phyloP scores from a whole-genome alignment of 1,284 basidiomycete species.

The Rhizoctonia solani region DNA sequence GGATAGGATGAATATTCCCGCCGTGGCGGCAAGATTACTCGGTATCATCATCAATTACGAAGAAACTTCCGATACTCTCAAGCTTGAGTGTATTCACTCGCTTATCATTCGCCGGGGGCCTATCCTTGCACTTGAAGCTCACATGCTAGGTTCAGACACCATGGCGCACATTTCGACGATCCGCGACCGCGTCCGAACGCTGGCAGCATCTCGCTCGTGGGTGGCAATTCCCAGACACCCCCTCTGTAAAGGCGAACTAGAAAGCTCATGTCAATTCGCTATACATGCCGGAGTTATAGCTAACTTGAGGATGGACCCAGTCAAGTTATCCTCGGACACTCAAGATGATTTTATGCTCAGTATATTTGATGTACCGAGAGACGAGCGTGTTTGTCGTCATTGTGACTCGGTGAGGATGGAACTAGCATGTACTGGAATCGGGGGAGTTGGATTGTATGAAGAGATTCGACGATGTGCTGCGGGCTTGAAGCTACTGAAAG shows the following conservation, averaged over 20 bases:
- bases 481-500: neutral
- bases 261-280: neutral
- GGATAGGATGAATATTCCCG: neutral
- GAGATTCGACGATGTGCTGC: neutral
- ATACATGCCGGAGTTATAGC: neutral
- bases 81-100: neutral
- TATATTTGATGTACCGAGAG: neutral
- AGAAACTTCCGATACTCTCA: neutral
- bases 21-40: neutral
- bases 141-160: neutral
- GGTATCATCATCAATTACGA: neutral
- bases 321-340: no score
- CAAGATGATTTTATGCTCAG: neutral
- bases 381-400: neutral
- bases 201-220: neutral
- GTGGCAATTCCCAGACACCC: neutral
- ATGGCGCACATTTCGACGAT: neutral
- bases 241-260: neutral
- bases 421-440: neutral
- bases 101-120: neutral
- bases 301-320: neutral
- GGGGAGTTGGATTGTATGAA: neutral
- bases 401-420: neutral
- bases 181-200: neutral
- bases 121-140: neutral